Conservation (phyloP, 495 filamentous ascomycete genomes). For the Durotheca rogersii region DNA sequence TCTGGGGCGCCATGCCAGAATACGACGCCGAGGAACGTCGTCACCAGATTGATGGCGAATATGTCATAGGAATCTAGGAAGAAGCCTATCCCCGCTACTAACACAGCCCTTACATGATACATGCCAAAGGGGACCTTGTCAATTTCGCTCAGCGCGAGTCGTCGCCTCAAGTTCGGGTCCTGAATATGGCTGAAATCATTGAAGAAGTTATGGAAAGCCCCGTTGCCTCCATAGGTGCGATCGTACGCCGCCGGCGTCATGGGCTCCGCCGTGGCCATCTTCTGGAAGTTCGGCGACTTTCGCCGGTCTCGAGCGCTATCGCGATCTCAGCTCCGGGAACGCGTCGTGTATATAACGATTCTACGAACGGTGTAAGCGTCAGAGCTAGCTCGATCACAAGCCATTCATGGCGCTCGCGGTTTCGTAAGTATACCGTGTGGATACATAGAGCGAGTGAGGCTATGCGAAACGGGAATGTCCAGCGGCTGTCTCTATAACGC, state of each 20-base stretch:
- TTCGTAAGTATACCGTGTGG: neutral
- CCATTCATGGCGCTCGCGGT: slow-evolving; percentile 7
- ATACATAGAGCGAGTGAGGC: neutral
- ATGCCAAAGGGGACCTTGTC: slow-evolving; percentile 77
- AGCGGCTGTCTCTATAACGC: neutral
- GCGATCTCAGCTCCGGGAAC: neutral
- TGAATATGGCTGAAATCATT: slow-evolving; percentile 60
- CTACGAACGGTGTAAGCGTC: neutral
- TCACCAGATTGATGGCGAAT: slow-evolving; percentile 75
- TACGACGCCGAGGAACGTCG: slow-evolving; percentile 69
- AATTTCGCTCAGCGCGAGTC: slow-evolving; percentile 70
- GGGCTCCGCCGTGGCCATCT: slow-evolving; percentile 38
- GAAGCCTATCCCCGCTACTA: slow-evolving; percentile 76
- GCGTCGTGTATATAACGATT: slow-evolving; percentile 1
- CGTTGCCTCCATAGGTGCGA: slow-evolving; percentile 52
- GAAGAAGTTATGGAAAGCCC: slow-evolving; percentile 62
- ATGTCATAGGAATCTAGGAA: slow-evolving; percentile 78
- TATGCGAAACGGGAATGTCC: neutral
- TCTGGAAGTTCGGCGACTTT: neutral
- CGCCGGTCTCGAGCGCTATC: slow-evolving; percentile 4
- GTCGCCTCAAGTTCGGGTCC: slow-evolving; percentile 69
- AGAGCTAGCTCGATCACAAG: slow-evolving; percentile 2
- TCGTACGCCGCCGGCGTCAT: slow-evolving; percentile 36
- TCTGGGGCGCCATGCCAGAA: slow-evolving; percentile 58
- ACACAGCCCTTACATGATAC: slow-evolving; percentile 69